Evolutionary conservation across 2,329 filamentous ascomycete species (phyloP).

Genomic region (Pseudocercospora fijiensis): DNA sequence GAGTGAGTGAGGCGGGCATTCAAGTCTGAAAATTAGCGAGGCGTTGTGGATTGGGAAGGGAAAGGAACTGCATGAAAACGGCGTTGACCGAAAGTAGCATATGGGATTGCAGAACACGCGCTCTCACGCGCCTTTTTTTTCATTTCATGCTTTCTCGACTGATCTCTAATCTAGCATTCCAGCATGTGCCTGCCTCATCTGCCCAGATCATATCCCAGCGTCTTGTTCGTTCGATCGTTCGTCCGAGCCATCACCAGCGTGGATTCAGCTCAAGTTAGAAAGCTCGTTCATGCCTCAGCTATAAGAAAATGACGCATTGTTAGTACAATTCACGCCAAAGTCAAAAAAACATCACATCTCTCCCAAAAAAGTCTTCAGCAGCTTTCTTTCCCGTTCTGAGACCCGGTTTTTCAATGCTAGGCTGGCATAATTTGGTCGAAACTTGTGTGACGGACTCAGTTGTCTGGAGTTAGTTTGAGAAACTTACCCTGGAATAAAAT

Average conservation of each 20-base stretch:
- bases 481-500: conserved; percentile 4
- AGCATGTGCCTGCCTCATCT: not conserved
- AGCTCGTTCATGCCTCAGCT: conserved; percentile 1
- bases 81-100: not conserved
- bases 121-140: not conserved
- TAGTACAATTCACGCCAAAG: conserved; percentile 8
- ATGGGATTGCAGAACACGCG: not conserved
- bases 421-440: conserved; percentile 5
- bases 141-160: conserved; percentile 4
- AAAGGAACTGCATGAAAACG: not conserved
- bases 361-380: conserved; percentile 9
- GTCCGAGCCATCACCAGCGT: conserved; percentile 3
- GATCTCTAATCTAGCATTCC: conserved; percentile 2
- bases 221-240: not conserved
- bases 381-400: conserved; percentile 1
- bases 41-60: conserved; percentile 1
- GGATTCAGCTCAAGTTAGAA: not conserved
- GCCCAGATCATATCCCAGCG: not conserved
- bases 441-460: conserved; percentile 4
- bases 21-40: conserved; percentile 7
- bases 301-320: not conserved
- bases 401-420: not conserved
- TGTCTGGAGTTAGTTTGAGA: conserved; percentile 5
- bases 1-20: not conserved
- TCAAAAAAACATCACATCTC: not conserved